A percentile compares a stretch with the other conserved stretches of the same genome.
Conservation (phyloP, 2,329 filamentous ascomycete species). For the Monilinia polystroma region DNA sequence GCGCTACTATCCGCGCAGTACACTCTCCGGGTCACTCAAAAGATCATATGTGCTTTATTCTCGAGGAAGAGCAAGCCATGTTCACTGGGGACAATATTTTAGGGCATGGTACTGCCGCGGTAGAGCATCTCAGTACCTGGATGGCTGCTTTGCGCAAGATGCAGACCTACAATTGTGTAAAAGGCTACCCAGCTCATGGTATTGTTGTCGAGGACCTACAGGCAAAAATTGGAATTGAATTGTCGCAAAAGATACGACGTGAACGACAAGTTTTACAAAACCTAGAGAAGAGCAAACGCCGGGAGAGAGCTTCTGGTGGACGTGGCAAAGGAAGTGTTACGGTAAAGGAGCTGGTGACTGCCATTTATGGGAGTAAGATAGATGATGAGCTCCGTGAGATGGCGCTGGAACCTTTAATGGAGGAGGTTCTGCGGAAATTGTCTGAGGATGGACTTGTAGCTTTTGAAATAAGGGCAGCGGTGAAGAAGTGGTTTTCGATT, state of each 20-base stretch:
- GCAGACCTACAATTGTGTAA: constrained; percentile 38
- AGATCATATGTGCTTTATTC: constrained; percentile 76
- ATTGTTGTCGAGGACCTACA: constrained; percentile 42
- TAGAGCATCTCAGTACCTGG: constrained; percentile 70
- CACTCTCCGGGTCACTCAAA: constrained; percentile 70
- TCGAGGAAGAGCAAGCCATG: constrained; percentile 73
- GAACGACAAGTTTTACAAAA: constrained; percentile 45
- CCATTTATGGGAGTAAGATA: constrained; percentile 45
- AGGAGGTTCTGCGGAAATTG: constrained; percentile 46
- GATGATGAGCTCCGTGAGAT: constrained; percentile 41
- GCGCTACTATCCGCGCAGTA: constrained; percentile 64
- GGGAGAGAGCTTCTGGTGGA: constrained; percentile 5
- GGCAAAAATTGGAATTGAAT: constrained; percentile 43
- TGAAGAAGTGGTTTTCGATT: constrained; percentile 44
- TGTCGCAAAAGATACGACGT: constrained; percentile 43
- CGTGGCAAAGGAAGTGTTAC: constrained; percentile 42
- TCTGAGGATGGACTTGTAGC: constrained; percentile 46
- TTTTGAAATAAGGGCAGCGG: constrained; percentile 42
- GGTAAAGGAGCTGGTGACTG: constrained; percentile 45
- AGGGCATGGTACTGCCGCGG: constrained; percentile 79
- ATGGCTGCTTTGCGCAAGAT: constrained; percentile 59
- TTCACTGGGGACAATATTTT: constrained; percentile 87
- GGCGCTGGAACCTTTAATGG: constrained; percentile 47
- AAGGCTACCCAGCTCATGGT: constrained; percentile 50
- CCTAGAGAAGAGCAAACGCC: constrained; percentile 35